Evolutionary conservation across 1,284 basidiomycete genomes (phyloP).

Genomic region (Veloboletus limbatus): DNA sequence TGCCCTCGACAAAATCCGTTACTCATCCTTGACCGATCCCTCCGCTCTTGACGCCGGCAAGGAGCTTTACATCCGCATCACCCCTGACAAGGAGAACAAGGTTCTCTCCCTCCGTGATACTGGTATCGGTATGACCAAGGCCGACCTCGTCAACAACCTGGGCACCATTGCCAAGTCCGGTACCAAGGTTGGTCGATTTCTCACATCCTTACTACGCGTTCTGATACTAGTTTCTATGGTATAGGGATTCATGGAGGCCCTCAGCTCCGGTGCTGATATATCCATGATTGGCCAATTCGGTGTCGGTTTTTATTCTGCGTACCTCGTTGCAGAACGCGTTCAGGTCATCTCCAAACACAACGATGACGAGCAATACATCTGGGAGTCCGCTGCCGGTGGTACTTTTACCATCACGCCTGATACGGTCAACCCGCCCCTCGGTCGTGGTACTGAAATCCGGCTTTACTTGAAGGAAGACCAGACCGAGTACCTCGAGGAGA

Average conservation of each 20-base stretch:
- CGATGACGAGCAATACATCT: conserved; percentile 99
- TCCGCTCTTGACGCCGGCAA: conserved; percentile 83
- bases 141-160: conserved; percentile 97
- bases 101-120: conserved; percentile 90
- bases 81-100: conserved; percentile 95
- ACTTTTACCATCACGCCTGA: conserved; percentile 99
- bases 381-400: conserved; percentile 99
- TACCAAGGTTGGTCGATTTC: conserved; percentile 59
- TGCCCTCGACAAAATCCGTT: conserved; percentile 97
- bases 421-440: conserved; percentile 84
- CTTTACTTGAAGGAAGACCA: conserved; percentile 99
- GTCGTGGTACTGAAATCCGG: conserved; percentile 94
- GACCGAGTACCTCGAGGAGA: conserved; percentile 98
- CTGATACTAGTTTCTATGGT: conserved; percentile 13
- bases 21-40: conserved; percentile 89
- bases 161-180: conserved; percentile 99
- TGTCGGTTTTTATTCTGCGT: conserved; percentile 99
- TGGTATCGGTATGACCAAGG: conserved; percentile 99
- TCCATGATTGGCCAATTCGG: conserved; percentile 94
- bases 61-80: conserved; percentile 91
- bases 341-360: conserved; percentile 99
- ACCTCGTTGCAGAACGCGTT: conserved; percentile 97
- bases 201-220: conserved; percentile 3
- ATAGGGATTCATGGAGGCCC: conserved; percentile 96
- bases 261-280: conserved; percentile 95